Conservation (phyloP, 169 alveolate species). For the Babesia ovata region DNA sequence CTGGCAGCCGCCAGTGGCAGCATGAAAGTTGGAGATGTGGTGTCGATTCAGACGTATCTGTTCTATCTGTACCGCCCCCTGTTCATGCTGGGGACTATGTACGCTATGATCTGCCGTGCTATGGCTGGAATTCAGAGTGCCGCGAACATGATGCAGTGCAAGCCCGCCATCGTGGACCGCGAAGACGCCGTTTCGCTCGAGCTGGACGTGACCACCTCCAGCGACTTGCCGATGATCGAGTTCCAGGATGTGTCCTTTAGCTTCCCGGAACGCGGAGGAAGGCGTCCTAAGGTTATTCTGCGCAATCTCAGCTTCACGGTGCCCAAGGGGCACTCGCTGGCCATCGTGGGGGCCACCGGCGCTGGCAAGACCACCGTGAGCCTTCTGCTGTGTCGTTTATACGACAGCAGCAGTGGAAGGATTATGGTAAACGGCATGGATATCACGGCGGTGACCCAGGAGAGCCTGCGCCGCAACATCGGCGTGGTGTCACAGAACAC, state of each 20-base stretch:
- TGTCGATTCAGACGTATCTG: slow-evolving; percentile 62
- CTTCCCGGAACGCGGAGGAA: slow-evolving; percentile 1
- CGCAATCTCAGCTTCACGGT: slow-evolving; percentile 49
- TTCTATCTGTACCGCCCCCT: slow-evolving; percentile 73
- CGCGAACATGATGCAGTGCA: slow-evolving; percentile 35
- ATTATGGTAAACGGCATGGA: slow-evolving; percentile 70
- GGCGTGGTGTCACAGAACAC: slow-evolving; percentile 91
- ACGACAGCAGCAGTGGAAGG: slow-evolving; percentile 71
- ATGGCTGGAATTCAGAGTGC: slow-evolving; percentile 54
- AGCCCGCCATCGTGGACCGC: slow-evolving; percentile 22
- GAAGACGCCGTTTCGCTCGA: slow-evolving; percentile 5
- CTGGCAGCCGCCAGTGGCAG: slow-evolving; percentile 6
- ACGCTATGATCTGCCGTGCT: slow-evolving; percentile 66
- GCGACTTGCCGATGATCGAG: slow-evolving; percentile 46
- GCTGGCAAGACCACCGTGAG: slow-evolving; percentile 78
- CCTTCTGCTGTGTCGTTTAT: slow-evolving; percentile 72
- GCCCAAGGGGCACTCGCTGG: slow-evolving; percentile 67
- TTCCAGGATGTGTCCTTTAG: slow-evolving; percentile 49
- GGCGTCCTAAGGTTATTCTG: slow-evolving; percentile 9
- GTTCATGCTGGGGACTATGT: slow-evolving; percentile 73
- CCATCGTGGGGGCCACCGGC: slow-evolving; percentile 79
- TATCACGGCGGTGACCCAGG: slow-evolving; percentile 59
- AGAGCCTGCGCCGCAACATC: slow-evolving; percentile 62
- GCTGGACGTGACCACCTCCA: background rate
- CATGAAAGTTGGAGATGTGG: slow-evolving; percentile 40